phyloP scores from a whole-genome alignment of 352 stramenopile species.

The Stramenopiles sp. region DNA sequence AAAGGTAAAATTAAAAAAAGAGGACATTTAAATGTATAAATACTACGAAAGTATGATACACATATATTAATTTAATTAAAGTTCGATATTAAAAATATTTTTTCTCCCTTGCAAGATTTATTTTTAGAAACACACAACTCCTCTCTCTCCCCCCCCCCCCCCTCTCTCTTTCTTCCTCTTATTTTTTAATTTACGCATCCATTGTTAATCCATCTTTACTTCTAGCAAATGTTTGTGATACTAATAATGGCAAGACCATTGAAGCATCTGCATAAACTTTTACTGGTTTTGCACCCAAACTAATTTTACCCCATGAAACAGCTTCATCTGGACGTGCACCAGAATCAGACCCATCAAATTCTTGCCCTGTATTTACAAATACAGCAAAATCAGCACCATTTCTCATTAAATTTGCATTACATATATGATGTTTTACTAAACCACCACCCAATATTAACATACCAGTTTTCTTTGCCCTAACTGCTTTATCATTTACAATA shows the following conservation, averaged over 20 bases:
- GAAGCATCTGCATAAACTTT: slow-evolving; percentile 93
- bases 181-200: too few relatives aligned
- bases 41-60: too few relatives aligned
- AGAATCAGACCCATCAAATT: slow-evolving; percentile 95
- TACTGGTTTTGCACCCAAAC: slow-evolving; percentile 72
- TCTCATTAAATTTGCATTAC: slow-evolving; percentile 99
- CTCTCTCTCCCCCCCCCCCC: too few relatives aligned
- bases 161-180: too few relatives aligned
- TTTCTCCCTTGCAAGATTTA: too few relatives aligned
- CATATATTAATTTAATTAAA: too few relatives aligned
- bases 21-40: too few relatives aligned
- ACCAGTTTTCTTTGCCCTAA: slow-evolving; percentile 75
- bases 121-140: too few relatives aligned
- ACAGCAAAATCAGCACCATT: slow-evolving; percentile 97
- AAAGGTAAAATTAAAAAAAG: too few relatives aligned
- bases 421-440: slow-evolving; percentile 96
- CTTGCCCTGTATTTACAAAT: slow-evolving; percentile 95
- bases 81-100: too few relatives aligned
- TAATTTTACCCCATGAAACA: slow-evolving; percentile 98
- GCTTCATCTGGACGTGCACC: slow-evolving; percentile 91
- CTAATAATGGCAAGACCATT: slow-evolving; percentile 93
- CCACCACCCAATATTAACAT: slow-evolving; percentile 94
- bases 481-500: slow-evolving; percentile 87
- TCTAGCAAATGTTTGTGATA: slow-evolving; percentile 97
- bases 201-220: too few relatives aligned